Evolutionary conservation across 768 basidiomycete species (phyloP).

Genomic region (Amanita rimosa): DNA sequence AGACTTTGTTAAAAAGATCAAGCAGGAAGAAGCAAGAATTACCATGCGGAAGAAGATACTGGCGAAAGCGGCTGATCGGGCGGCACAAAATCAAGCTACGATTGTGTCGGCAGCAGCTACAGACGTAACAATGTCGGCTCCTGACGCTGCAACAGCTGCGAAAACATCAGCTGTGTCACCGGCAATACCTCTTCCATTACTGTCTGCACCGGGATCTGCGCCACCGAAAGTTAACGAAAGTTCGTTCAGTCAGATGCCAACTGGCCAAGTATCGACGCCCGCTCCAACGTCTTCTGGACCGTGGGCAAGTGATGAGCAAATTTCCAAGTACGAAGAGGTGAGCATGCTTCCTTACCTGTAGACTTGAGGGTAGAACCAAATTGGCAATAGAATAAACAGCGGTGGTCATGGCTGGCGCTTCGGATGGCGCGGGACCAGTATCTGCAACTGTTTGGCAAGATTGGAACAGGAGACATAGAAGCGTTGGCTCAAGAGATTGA

Average conservation of each 20-base stretch:
- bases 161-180: constrained; percentile 12
- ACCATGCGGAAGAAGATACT: constrained; percentile 34
- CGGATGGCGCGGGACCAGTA: constrained; percentile 65
- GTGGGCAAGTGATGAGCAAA: constrained; percentile 33
- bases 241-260: constrained; percentile 11
- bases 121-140: constrained; percentile 6
- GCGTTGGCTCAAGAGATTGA: constrained; percentile 39
- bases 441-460: constrained; percentile 71
- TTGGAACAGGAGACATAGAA: constrained; percentile 67
- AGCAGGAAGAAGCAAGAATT: constrained; percentile 54
- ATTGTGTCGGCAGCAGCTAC: constrained; percentile 9
- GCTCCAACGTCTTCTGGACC: constrained; percentile 18
- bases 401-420: constrained; percentile 73
- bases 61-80: constrained; percentile 19
- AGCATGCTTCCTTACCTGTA: constrained; percentile 7
- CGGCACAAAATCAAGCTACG: constrained; percentile 17
- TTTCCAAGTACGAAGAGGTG: constrained; percentile 55
- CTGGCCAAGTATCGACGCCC: constrained; percentile 12
- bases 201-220: constrained; percentile 50
- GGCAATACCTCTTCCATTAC: constrained; percentile 39
- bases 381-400: constrained; percentile 52
- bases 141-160: constrained; percentile 7
- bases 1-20: constrained; percentile 62
- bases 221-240: constrained; percentile 19
- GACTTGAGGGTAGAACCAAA: not conserved